Evolutionary conservation across 2,329 filamentous ascomycete species (phyloP), one percentile per base, ranked within the genome.

Genomic region (Exophiala sp.): DNA sequence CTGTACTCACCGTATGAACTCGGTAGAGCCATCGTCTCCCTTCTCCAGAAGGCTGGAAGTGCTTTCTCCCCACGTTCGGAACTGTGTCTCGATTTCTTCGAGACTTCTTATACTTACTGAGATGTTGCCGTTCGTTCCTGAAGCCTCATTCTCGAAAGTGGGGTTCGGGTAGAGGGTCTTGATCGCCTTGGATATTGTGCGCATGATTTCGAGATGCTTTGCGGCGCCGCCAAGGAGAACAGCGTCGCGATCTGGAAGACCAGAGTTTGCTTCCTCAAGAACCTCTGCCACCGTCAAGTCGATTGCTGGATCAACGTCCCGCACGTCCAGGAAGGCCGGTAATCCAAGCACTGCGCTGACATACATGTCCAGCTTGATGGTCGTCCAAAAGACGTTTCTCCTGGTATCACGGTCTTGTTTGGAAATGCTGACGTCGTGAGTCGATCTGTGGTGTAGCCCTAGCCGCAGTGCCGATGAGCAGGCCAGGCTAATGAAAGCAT

Each of bases 331-430:
- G 43, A 61, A 44, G n/a, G 38, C 47, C 4, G 58, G 58, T 21
- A 61, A 47, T 24, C 58, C 58, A 1, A 61, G 47, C 21, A 57
- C 51, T 20, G 38, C 52, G 32, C 58, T 45, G 40, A 50, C 54
- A 45, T 61, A 61, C 14, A 61, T 55, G 38, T 61, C 58, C 6
- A 59, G 55, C 32, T 61, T 61, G 46, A 59, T 51, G 5, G 57
- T 52, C 6, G 53, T 52, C 58, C 58, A 61, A 18, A 61, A 61
- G 5, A 55, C 46, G 11, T 50, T 18, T 16, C 50, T 38, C 10
- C 56, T 50, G 14, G 56, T 39, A 18, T 49, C 36, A 21, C 51
- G 47, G 21, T 57, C 52, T 8, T 40, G 33, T 3, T 48, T 21
- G 24, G 48, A 44, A 2, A 60, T 24, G 5, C 41, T 41, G 24